Evolutionary conservation across 2,329 filamentous ascomycete species (phyloP), one percentile per base, ranked within the genome.

Genomic region (Didymella exigua): DNA sequence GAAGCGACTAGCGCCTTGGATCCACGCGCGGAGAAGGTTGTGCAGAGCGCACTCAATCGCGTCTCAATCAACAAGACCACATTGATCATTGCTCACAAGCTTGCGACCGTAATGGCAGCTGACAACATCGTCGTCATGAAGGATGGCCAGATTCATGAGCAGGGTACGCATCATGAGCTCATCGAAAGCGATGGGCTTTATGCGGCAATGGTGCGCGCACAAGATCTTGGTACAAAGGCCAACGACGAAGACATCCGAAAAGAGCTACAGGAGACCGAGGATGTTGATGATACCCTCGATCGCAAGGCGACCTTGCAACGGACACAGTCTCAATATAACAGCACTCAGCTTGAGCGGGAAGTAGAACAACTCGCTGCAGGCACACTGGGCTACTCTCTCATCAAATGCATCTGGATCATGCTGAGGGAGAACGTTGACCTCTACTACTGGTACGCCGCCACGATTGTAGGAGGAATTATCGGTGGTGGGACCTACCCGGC

Each of bases 1-100:
- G 53, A 56, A 38, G 53, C 53, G 2, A 56, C 53, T 8, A 49
- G 45, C 7, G 53, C 53, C 4, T 21, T 56, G 30, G 53, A 56
- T 24, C 42, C 53, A 1, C 42, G 42, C 24, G 36, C 46, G 1
- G 53, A 56, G 19, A 56, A 51, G 14, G 47, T 45, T 10, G 91
- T 56, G 2, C 54, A 52, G 27, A 44, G 42, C 21, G 49, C 46
- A 3, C 31, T 52, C 2, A 40, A 49, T 7, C 42, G 38, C 4
- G 54, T 40, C 3, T 48, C 48, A 7, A 30, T 42, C 7, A 47
- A 56, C 13, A 63, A 76, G n/a, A 79, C 75, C 1, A 78, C 75
- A 24, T 66, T 79, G 26, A 75, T 76, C 3, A 73, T 79, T 1
- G 76, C 77, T 2, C 77, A 78, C 66, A 65, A 75, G 4, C 59